These are phyloP conservation scores for Ogataea pignaliae DNA, from an alignment of 805 yeast species.

Conservation along the genomic window DNA sequence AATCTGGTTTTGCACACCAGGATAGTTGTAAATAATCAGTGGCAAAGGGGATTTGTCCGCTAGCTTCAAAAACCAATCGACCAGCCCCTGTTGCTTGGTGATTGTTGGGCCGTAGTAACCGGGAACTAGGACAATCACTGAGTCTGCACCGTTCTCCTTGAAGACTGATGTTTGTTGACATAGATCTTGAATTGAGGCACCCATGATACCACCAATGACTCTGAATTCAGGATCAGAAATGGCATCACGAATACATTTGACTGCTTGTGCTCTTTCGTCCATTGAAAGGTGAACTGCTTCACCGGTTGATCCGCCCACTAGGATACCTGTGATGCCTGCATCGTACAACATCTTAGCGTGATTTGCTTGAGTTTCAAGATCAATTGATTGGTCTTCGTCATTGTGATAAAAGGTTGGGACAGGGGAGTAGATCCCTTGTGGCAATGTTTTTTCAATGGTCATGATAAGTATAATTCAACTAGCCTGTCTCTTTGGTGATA, in stretches of 20 bases:
- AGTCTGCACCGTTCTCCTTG: constrained; percentile 34
- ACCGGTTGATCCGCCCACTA: constrained; percentile 52
- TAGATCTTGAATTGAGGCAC: constrained; percentile 40
- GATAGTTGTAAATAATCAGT: constrained; percentile 40
- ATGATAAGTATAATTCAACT: not conserved
- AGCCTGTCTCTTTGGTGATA: too few species aligned
- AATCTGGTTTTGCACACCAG: constrained; percentile 41
- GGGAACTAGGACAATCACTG: constrained; percentile 40
- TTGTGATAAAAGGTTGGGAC: constrained; percentile 46
- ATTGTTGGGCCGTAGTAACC: constrained; percentile 42
- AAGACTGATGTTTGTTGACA: constrained; percentile 34
- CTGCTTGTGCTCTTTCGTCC: constrained; percentile 36
- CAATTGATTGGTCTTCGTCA: constrained; percentile 27
- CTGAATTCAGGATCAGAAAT: constrained; percentile 34
- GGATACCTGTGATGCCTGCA: constrained; percentile 43
- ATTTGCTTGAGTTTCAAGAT: constrained; percentile 38
- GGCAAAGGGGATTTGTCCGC: constrained; percentile 40
- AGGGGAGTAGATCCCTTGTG: constrained; percentile 44
- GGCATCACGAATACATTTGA: constrained; percentile 31
- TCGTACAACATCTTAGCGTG: constrained; percentile 41
- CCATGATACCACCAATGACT: constrained; percentile 45
- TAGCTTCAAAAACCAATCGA: constrained; percentile 37
- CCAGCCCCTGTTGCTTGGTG: constrained; percentile 41
- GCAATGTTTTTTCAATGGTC: constrained; percentile 5
- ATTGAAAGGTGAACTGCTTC: constrained; percentile 46